Percentiles rank a stretch among this genome's conserved stretches.
Conservation (phyloP, 2,329 filamentous ascomycete genomes). For the Fusarium sp. region DNA sequence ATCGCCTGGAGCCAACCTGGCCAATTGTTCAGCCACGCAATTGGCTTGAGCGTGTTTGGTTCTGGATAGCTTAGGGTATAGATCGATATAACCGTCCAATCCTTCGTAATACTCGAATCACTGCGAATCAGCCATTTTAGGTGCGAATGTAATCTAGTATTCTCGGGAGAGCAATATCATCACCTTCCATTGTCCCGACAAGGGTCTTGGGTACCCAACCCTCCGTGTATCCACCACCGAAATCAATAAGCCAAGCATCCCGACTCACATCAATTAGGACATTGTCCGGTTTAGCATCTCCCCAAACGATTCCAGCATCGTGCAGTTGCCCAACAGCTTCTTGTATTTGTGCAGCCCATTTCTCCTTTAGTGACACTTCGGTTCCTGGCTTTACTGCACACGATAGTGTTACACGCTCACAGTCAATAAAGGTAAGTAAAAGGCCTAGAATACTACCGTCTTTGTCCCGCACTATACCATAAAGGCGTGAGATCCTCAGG, state of each 20-base stretch:
- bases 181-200: neutral
- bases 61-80: constrained; percentile 9
- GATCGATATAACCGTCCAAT: too few relatives aligned
- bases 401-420: neutral
- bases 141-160: neutral
- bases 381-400: neutral
- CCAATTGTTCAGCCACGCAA: constrained; percentile 62
- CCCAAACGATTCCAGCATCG: neutral
- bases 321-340: neutral
- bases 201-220: neutral
- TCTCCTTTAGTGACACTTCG: neutral
- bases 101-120: too few relatives aligned
- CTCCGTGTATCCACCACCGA: neutral
- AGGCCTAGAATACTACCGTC: neutral
- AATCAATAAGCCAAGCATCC: neutral
- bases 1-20: constrained; percentile 65
- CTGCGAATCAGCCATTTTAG: too few relatives aligned
- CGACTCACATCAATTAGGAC: neutral
- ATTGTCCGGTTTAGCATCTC: neutral
- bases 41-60: constrained; percentile 22
- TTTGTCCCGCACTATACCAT: neutral
- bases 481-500: neutral
- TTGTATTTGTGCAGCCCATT: neutral
- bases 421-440: neutral
- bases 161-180: neutral